Percentiles rank a stretch among this genome's conserved stretches.
phyloP scores from a whole-genome alignment of 2,329 filamentous ascomycete species.

The Trichoderma asperellum region DNA sequence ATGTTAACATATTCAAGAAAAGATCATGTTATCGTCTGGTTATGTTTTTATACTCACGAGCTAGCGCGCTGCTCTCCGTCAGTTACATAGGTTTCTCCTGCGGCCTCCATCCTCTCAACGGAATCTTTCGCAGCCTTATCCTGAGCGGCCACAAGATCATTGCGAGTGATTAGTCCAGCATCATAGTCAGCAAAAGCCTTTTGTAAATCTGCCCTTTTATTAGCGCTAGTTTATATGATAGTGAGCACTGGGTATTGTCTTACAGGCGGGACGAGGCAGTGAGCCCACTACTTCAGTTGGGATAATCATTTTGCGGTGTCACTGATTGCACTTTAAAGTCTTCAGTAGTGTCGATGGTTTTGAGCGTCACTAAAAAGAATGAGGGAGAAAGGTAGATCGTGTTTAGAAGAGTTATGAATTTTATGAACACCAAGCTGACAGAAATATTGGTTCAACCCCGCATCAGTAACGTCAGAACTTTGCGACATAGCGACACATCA shows the following conservation, averaged over 20 bases:
- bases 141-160: constrained; percentile 18
- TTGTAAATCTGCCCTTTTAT: constrained; percentile 23
- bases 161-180: constrained; percentile 23
- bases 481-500: not conserved
- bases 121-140: constrained; percentile 28
- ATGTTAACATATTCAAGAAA: not conserved
- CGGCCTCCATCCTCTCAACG: constrained; percentile 24
- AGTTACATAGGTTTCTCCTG: constrained; percentile 26
- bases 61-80: constrained; percentile 30
- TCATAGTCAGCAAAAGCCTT: constrained; percentile 27
- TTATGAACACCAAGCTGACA: constrained; percentile 4
- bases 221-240: not conserved
- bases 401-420: not conserved
- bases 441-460: constrained; percentile 2
- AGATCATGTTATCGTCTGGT: not conserved
- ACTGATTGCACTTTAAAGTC: too few relatives aligned
- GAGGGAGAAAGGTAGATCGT: not conserved
- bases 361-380: not conserved
- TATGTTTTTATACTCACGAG: constrained; percentile 5
- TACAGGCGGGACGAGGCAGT: constrained; percentile 23
- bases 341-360: not conserved
- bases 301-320: constrained; percentile 15
- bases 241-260: not conserved
- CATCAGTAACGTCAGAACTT: constrained; percentile 26
- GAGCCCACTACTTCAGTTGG: constrained; percentile 26